These are phyloP conservation scores for Curvularia sp. DNA, from an alignment of 2,329 filamentous ascomycete species.

Conservation along the genomic window DNA sequence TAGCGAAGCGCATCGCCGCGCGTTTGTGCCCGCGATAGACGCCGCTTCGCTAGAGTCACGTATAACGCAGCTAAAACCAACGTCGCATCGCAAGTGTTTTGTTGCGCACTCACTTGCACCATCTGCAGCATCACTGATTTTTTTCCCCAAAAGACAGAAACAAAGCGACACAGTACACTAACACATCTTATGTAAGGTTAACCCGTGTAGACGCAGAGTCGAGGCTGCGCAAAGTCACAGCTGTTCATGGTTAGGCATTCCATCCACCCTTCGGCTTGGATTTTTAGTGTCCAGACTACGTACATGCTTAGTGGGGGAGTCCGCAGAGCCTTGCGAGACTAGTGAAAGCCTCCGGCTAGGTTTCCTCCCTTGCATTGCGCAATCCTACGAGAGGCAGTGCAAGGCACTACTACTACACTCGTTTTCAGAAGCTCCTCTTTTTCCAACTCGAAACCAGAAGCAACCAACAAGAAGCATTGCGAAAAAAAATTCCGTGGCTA, in stretches of 20 bases:
- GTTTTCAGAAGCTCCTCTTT: not conserved
- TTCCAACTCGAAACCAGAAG: not conserved
- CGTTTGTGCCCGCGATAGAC: slow-evolving; percentile 16
- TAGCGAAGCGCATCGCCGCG: slow-evolving; percentile 20
- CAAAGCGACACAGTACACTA: not conserved
- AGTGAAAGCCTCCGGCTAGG: not conserved
- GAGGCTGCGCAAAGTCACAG: slow-evolving; percentile 2
- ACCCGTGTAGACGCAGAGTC: not conserved
- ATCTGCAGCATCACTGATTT: not conserved
- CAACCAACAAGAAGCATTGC: not conserved
- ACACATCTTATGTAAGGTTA: not conserved
- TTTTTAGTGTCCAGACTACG: slow-evolving; percentile 6
- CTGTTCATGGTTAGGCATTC: slow-evolving; percentile 5
- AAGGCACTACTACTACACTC: not conserved
- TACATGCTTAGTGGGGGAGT: slow-evolving; percentile 1
- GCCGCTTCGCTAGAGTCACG: slow-evolving; percentile 25
- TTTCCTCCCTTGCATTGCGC: not conserved
- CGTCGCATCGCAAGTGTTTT: slow-evolving; percentile 15
- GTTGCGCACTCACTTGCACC: not conserved
- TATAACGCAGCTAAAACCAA: slow-evolving; percentile 28
- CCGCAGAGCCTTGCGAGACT: slow-evolving; percentile 9
- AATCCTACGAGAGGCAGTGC: not conserved
- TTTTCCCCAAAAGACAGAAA: not conserved
- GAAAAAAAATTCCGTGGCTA: too few species aligned
- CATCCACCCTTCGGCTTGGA: slow-evolving; percentile 1